Conservation (phyloP, 139 green algal species). For the Micromonas commoda region DNA sequence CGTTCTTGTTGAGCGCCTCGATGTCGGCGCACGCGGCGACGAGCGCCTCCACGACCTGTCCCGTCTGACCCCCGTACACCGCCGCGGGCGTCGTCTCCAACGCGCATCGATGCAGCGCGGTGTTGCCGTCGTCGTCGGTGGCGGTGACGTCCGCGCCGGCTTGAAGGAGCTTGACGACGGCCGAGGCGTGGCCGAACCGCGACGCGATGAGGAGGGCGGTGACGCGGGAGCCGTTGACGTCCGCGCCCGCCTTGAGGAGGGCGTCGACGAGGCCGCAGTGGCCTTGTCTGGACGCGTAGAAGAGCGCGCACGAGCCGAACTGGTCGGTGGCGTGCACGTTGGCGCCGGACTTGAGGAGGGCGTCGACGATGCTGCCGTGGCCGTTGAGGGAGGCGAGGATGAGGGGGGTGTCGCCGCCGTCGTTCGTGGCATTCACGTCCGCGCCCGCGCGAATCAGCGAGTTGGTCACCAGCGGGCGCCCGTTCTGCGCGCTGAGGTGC, state of each 20-base stretch:
- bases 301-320: neutral
- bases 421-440: neutral
- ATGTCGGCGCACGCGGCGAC: neutral
- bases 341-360: neutral
- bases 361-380: slow-evolving; percentile 1
- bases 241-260: neutral
- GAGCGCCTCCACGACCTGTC: neutral
- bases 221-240: neutral
- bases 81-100: neutral
- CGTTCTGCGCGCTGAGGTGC: neutral
- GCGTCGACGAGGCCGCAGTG: neutral
- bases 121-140: neutral
- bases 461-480: neutral
- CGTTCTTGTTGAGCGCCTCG: neutral
- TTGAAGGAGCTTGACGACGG: neutral
- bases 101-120: neutral
- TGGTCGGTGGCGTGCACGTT: neutral
- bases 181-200: neutral
- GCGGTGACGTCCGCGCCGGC: neutral
- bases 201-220: neutral
- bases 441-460: neutral
- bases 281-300: neutral
- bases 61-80: neutral
- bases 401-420: neutral
- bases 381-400: neutral